Conservation (phyloP, 1,139 yeast species). For the Saccharomycopsis phalli region DNA sequence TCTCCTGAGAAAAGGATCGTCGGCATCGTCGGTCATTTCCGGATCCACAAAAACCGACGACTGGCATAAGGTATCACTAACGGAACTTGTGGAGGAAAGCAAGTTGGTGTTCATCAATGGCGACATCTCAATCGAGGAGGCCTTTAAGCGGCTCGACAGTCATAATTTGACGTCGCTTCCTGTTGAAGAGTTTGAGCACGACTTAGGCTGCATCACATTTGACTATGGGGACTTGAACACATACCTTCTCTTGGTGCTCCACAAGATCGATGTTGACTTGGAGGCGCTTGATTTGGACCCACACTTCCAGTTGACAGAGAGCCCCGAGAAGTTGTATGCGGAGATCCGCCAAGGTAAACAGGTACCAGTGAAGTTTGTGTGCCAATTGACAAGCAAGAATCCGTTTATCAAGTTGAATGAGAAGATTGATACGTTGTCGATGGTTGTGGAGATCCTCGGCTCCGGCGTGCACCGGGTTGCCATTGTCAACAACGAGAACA, state of each 20-base stretch:
- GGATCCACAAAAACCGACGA: constrained; percentile 32
- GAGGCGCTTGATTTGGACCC: constrained; percentile 18
- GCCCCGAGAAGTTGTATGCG: constrained; percentile 27
- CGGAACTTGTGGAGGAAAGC: constrained; percentile 70
- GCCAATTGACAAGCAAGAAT: constrained; percentile 73
- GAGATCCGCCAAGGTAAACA: constrained; percentile 57
- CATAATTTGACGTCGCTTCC: constrained; percentile 82
- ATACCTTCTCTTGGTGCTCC: constrained; percentile 65
- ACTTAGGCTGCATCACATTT: constrained; percentile 67
- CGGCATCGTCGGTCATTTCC: constrained; percentile 18
- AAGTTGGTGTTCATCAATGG: constrained; percentile 62
- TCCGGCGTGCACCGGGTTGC: constrained; percentile 92
- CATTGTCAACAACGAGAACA: constrained; percentile 46
- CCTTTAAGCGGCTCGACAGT: constrained; percentile 66
- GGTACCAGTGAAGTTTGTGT: constrained; percentile 75
- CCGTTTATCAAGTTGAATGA: constrained; percentile 74
- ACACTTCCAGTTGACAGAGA: constrained; percentile 9
- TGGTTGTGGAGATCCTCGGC: constrained; percentile 79
- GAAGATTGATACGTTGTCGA: constrained; percentile 47
- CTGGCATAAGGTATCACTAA: constrained; percentile 67
- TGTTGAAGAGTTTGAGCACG: constrained; percentile 46
- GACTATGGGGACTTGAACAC: constrained; percentile 90
- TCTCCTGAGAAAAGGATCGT: constrained; percentile 38
- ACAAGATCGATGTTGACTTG: constrained; percentile 43
- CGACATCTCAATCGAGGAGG: constrained; percentile 67